These are phyloP conservation scores for Tephrocybe sp. DNA, from an alignment of 768 basidiomycete species.

Conservation along the genomic window DNA sequence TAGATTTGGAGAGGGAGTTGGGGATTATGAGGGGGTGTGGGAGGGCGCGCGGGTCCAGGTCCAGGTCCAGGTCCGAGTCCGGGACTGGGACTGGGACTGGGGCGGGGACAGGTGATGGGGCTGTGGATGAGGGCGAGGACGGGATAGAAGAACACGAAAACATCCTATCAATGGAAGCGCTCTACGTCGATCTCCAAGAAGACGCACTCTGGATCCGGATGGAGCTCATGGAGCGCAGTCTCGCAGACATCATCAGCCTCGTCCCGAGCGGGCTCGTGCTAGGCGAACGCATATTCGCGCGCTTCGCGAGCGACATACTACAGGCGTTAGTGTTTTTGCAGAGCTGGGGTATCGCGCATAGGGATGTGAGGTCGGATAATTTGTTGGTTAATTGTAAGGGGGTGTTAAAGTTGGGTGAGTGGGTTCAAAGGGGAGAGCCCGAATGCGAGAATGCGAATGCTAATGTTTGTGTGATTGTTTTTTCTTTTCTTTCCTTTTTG, in stretches of 20 bases:
- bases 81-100: no score
- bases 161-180: slow-evolving; percentile 62
- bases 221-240: slow-evolving; percentile 87
- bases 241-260: slow-evolving; percentile 76
- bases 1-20: slow-evolving; percentile 62
- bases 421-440: no score
- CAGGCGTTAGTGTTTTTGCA: slow-evolving; percentile 66
- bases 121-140: slow-evolving; percentile 59
- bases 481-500: background rate
- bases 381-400: slow-evolving; percentile 67
- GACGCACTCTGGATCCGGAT: slow-evolving; percentile 81
- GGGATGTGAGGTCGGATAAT: slow-evolving; percentile 85
- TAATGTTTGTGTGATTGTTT: slow-evolving; percentile 14
- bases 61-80: no score
- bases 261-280: slow-evolving; percentile 60
- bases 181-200: slow-evolving; percentile 66
- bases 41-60: no score
- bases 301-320: slow-evolving; percentile 75
- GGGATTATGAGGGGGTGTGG: slow-evolving; percentile 49
- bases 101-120: no score
- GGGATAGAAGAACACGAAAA: slow-evolving; percentile 58
- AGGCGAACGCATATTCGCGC: slow-evolving; percentile 66
- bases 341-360: slow-evolving; percentile 67
- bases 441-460: no score
- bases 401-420: slow-evolving; percentile 69